phyloP scores from a whole-genome alignment of 1,284 basidiomycete species.

The Somion occarium region DNA sequence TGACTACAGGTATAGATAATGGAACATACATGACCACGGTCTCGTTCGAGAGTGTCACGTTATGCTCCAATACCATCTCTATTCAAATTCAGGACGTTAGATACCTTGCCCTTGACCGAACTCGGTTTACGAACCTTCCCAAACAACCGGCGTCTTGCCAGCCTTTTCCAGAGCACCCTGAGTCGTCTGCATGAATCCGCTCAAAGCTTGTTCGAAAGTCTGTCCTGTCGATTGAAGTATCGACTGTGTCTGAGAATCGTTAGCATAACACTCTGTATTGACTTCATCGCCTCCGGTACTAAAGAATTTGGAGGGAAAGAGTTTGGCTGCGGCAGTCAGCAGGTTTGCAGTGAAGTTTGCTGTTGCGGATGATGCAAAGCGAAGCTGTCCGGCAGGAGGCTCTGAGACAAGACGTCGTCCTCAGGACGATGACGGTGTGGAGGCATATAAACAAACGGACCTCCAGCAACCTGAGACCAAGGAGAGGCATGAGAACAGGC shows the following conservation, averaged over 20 bases:
- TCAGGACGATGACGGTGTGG: conserved; percentile 1
- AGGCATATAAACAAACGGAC: conserved; percentile 23
- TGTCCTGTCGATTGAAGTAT: conserved; percentile 42
- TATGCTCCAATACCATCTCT: conserved; percentile 70
- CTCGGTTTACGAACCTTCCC: conserved; percentile 49
- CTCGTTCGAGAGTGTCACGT: conserved; percentile 57
- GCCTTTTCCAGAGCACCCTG: conserved; percentile 39
- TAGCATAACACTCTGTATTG: conserved; percentile 63
- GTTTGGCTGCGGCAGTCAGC: conserved; percentile 35
- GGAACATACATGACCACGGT: conserved; percentile 62
- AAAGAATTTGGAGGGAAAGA: conserved; percentile 60
- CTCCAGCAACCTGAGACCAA: conserved; percentile 61
- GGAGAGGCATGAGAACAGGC: conserved; percentile 64
- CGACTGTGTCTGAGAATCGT: conserved; percentile 54
- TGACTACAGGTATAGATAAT: too few species aligned
- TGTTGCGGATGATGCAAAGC: conserved; percentile 49
- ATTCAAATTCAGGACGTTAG: conserved; percentile 8
- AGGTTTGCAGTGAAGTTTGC: conserved; percentile 42
- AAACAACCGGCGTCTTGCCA: conserved; percentile 63
- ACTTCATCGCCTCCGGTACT: conserved; percentile 85
- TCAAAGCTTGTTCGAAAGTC: conserved; percentile 62
- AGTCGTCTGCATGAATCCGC: conserved; percentile 52
- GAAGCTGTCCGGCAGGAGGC: conserved; percentile 80
- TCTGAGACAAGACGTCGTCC: conserved; percentile 31
- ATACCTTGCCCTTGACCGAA: neutral